Evolutionary conservation across 495 filamentous ascomycete genomes (phyloP).

Genomic region (Talaromyces stipitatus): DNA sequence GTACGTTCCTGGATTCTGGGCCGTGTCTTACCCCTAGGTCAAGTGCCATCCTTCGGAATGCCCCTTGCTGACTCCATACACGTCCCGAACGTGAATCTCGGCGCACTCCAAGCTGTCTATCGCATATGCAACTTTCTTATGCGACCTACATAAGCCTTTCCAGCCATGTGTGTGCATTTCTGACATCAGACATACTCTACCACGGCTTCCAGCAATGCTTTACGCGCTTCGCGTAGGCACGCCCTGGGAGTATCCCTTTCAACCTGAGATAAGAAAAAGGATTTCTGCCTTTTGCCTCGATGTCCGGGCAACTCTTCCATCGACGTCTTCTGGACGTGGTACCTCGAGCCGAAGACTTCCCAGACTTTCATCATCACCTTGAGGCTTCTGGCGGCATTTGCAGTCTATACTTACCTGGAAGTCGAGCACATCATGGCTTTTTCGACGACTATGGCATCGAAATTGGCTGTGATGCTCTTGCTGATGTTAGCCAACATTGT

Average conservation of each 20-base stretch:
- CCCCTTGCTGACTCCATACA: slow-evolving; percentile 12
- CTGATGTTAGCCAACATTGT: slow-evolving; percentile 17
- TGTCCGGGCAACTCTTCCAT: background rate
- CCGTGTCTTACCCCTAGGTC: background rate
- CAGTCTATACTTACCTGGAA: background rate
- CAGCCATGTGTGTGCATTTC: slow-evolving; percentile 31
- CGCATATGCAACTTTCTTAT: slow-evolving; percentile 15
- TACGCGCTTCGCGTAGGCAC: slow-evolving; percentile 21
- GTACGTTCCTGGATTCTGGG: background rate
- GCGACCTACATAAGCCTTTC: background rate
- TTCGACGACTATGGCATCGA: background rate
- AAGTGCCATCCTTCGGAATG: background rate
- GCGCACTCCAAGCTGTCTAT: slow-evolving; percentile 11
- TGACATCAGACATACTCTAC: slow-evolving; percentile 41
- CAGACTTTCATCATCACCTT: background rate
- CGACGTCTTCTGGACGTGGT: slow-evolving; percentile 1
- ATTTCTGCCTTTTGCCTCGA: background rate
- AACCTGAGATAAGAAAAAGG: background rate
- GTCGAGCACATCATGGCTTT: background rate
- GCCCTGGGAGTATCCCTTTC: background rate
- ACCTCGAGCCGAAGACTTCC: slow-evolving; percentile 2
- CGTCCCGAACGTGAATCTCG: slow-evolving; percentile 9
- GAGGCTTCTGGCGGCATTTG: background rate
- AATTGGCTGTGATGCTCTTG: slow-evolving; percentile 18
- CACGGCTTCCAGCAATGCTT: slow-evolving; percentile 35